Conservation (phyloP, 2,329 filamentous ascomycete genomes). For the Penicillium sp. region DNA sequence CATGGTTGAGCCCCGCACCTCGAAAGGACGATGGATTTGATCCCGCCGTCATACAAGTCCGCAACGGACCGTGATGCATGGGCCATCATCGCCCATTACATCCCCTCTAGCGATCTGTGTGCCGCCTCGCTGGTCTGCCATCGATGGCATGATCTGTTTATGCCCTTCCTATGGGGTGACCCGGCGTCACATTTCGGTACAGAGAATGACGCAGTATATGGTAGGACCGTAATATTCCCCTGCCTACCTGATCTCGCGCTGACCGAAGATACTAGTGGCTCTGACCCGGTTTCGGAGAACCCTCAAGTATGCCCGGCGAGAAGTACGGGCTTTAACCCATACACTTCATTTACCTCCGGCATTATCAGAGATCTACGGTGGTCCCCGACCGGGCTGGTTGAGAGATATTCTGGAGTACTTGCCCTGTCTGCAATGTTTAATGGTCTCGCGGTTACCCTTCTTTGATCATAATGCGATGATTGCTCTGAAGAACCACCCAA, state of each 20-base stretch:
- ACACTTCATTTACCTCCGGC: constrained; percentile 67
- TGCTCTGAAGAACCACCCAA: constrained; percentile 49
- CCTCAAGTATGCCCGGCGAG: constrained; percentile 59
- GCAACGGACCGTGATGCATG: constrained; percentile 62
- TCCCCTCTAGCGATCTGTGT: constrained; percentile 63
- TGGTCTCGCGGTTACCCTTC: constrained; percentile 65
- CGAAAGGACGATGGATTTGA: constrained; percentile 56
- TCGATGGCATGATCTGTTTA: constrained; percentile 64
- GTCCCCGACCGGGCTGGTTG: constrained; percentile 65
- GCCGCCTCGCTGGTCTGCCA: constrained; percentile 62
- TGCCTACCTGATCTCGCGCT: constrained; percentile 12
- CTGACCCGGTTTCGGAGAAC: constrained; percentile 65
- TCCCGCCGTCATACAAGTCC: constrained; percentile 65
- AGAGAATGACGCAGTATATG: constrained; percentile 66
- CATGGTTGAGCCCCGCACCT: not conserved
- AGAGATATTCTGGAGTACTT: constrained; percentile 63
- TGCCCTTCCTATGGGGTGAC: constrained; percentile 66
- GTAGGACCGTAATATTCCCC: constrained; percentile 34
- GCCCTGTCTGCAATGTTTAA: constrained; percentile 64
- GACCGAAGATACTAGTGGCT: constrained; percentile 52
- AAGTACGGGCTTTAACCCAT: constrained; percentile 63
- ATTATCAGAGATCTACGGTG: constrained; percentile 65
- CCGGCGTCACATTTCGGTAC: constrained; percentile 67
- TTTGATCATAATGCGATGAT: constrained; percentile 66
- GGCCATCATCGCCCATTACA: constrained; percentile 62